Evolutionary conservation across 2,329 filamentous ascomycete genomes (phyloP), one percentile per base, ranked within the genome.

Genomic region (Colletotrichum costaricense): DNA sequence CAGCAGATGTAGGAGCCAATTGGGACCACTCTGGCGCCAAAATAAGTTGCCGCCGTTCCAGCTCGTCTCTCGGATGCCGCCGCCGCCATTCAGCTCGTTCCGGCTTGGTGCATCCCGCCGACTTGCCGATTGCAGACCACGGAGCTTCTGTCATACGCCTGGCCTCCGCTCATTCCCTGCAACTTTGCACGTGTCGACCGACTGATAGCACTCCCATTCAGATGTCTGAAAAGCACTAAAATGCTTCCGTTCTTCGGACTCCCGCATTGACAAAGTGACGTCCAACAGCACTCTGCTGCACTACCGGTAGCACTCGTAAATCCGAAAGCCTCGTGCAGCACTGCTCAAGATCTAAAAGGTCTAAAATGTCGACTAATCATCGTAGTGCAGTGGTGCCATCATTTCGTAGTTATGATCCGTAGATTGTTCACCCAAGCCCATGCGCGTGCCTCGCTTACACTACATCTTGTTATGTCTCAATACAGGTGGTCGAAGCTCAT

Each of bases 1-100:
- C 74, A 76, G 74, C 74, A 75, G 74, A 75, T 75, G 54, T 62
- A 67, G 55, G 73, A 55, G 59, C 66, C 65, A 63, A 63, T 65
- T 70, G 67, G 67, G 30, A 66, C 71, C 71, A 73, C 54, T 49
- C 58, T 66, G 66, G 56, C 67, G 67, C 73, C 58, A 64, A 72
- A 70, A 67, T 67, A 65, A 49, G 56, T 35, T 60, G 33, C 66
- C 42, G 56, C 59, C 63, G 60, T 63, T 70, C 72, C 69, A 67
- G 69, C 59, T 74, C 68, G 72, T 55, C 69, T 74, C 57, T 68
- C 63, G 72, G 72, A 72, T 74, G 52, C 63, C 72, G 63, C 72
- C 67, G 71, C 67, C 63, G 42, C 52, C 54, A 71, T 56, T 33
- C 67, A 73, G n/a, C 62, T 73, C 67, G 33, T 63, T 72, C 63